Conservation (phyloP, 2,329 filamentous ascomycete genomes). For the Alternaria dauci region DNA sequence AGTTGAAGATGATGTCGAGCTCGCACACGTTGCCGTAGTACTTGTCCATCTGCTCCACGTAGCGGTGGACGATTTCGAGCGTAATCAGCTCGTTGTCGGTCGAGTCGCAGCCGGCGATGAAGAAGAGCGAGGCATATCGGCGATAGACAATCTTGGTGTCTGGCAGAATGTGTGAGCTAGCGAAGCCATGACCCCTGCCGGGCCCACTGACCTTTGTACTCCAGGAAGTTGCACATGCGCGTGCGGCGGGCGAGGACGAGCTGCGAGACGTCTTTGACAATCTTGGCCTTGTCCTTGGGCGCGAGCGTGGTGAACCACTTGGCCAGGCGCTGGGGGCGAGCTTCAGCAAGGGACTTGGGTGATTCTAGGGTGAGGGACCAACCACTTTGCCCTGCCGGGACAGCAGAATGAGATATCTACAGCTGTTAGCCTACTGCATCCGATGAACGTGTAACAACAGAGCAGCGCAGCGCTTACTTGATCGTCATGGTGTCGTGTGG, state of each 20-base stretch:
- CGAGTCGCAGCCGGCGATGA: slow-evolving; percentile 97
- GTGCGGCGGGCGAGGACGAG: slow-evolving; percentile 94
- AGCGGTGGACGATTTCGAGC: slow-evolving; percentile 97
- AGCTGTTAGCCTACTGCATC: slow-evolving; percentile 10
- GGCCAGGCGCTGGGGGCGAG: slow-evolving; percentile 77
- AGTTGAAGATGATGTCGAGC: slow-evolving; percentile 99
- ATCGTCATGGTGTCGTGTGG: slow-evolving; percentile 59
- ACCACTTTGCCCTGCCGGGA: slow-evolving; percentile 99
- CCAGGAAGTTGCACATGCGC: slow-evolving; percentile 99
- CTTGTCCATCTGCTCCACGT: slow-evolving; percentile 99
- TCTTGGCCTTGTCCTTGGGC: slow-evolving; percentile 98
- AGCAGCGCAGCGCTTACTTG: slow-evolving; percentile 54
- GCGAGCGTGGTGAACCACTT: slow-evolving; percentile 99
- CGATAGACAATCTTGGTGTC: slow-evolving; percentile 99
- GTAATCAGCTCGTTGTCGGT: slow-evolving; percentile 98
- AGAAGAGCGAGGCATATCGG: slow-evolving; percentile 97
- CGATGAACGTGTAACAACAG: neutral
- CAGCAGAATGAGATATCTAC: slow-evolving; percentile 94
- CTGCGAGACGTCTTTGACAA: slow-evolving; percentile 99
- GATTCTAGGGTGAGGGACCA: slow-evolving; percentile 56
- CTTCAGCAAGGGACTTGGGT: slow-evolving; percentile 40
- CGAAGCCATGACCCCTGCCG: slow-evolving; percentile 23
- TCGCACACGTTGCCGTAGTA: slow-evolving; percentile 99
- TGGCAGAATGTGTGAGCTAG: slow-evolving; percentile 54
- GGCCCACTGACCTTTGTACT: slow-evolving; percentile 84